Evolutionary conservation across 495 filamentous ascomycete species (phyloP).

Genomic region (Hypoxylon subgilvum): DNA sequence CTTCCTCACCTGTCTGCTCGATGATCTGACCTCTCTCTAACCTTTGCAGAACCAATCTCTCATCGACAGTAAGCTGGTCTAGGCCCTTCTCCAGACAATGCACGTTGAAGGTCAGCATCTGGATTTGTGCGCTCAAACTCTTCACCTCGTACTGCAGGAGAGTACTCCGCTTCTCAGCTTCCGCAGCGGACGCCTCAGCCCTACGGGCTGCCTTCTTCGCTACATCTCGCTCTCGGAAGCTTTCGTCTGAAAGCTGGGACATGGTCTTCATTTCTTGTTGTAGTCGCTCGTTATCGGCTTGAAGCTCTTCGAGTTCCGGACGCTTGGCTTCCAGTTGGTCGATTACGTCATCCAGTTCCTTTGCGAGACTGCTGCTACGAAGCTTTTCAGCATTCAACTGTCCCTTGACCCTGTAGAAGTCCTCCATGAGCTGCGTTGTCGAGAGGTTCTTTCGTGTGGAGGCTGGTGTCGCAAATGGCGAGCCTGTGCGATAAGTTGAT

Average conservation of each 20-base stretch:
- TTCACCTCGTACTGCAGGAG: constrained; percentile 87
- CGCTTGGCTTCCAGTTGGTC: constrained; percentile 70
- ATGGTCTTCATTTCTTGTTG: constrained; percentile 77
- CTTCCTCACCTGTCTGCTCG: constrained; percentile 68
- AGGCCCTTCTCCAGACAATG: constrained; percentile 79
- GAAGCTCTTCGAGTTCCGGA: constrained; percentile 69
- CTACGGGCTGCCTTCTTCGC: constrained; percentile 69
- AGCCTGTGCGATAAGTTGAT: constrained; percentile 49
- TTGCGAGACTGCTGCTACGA: constrained; percentile 70
- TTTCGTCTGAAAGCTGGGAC: constrained; percentile 68
- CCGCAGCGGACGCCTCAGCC: constrained; percentile 73
- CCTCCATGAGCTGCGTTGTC: constrained; percentile 58
- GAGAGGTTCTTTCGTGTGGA: constrained; percentile 57
- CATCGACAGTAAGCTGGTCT: constrained; percentile 69
- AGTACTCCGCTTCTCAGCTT: constrained; percentile 72
- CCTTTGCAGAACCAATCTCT: constrained; percentile 70
- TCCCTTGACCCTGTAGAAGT: constrained; percentile 60
- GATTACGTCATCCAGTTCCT: constrained; percentile 81
- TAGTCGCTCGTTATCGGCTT: constrained; percentile 71
- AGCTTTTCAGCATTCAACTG: constrained; percentile 68
- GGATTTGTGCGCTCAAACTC: constrained; percentile 87
- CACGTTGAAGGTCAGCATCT: constrained; percentile 82
- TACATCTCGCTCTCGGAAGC: constrained; percentile 63
- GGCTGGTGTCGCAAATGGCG: constrained; percentile 60
- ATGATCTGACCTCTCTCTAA: constrained; percentile 69